phyloP scores from a whole-genome alignment of 78 protist species.

The Bodo saltans region DNA sequence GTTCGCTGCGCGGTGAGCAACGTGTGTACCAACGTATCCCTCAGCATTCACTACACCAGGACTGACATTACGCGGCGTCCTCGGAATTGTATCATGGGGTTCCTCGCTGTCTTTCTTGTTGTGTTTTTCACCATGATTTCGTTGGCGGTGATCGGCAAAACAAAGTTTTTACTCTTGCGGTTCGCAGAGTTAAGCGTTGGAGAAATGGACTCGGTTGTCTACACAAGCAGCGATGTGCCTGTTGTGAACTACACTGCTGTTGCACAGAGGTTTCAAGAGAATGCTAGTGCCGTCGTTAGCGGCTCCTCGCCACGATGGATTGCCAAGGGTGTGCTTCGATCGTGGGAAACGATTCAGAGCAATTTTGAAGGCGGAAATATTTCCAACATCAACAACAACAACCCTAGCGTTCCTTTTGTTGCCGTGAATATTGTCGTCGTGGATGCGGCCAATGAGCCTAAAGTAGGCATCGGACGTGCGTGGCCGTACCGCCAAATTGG shows the following conservation, averaged over 20 bases:
- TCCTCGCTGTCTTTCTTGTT: neutral
- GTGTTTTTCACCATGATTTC: neutral
- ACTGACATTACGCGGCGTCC: neutral
- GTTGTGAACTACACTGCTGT: slow-evolving; percentile 2
- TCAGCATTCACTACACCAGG: neutral
- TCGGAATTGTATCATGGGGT: neutral
- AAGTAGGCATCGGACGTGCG: neutral
- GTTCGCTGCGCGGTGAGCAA: too few relatives aligned
- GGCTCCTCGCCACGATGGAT: neutral
- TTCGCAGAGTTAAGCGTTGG: neutral
- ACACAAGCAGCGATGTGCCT: neutral
- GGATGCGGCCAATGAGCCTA: neutral
- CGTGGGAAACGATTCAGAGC: neutral
- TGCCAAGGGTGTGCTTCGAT: neutral
- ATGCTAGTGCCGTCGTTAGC: neutral
- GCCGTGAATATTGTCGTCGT: neutral
- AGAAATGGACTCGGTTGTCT: slow-evolving; percentile 6
- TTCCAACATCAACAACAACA: neutral
- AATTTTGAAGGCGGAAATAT: neutral
- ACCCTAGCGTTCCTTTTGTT: neutral
- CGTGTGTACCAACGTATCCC: too few relatives aligned
- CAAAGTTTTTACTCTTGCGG: neutral
- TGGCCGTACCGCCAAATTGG: slow-evolving; percentile 18
- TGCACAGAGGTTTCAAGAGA: neutral
- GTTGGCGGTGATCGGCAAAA: neutral